Evolutionary conservation across 1,284 basidiomycete genomes (phyloP).

Genomic region (Microbotryum silenes-acaulis): DNA sequence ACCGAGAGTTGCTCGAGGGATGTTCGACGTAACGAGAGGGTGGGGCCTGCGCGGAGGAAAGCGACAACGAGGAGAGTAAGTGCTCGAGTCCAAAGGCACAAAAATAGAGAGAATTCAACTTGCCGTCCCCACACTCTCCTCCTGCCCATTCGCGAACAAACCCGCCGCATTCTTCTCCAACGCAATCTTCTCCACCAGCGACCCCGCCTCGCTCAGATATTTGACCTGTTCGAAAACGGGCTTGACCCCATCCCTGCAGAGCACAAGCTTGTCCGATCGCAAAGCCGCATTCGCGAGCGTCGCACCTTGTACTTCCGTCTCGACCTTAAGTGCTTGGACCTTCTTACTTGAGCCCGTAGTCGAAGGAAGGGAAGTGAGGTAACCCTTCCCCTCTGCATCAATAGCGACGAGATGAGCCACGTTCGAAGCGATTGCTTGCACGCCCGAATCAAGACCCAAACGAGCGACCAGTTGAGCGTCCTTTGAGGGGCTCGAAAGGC

Average conservation of each 20-base stretch:
- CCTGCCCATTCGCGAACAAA: constrained; percentile 13
- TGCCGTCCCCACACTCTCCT: constrained; percentile 50
- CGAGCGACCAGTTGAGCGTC: constrained; percentile 22
- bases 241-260: constrained; percentile 27
- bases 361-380: too few species aligned
- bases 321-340: neutral
- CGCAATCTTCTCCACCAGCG: constrained; percentile 18
- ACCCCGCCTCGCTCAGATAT: constrained; percentile 18
- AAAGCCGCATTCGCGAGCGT: constrained; percentile 15
- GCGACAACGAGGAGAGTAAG: too few species aligned
- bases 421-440: constrained; percentile 21
- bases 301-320: constrained; percentile 8
- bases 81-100: neutral
- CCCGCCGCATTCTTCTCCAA: constrained; percentile 13
- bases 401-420: constrained; percentile 17
- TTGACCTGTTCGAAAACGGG: constrained; percentile 27
- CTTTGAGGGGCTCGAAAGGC: constrained; percentile 4
- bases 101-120: constrained; percentile 40
- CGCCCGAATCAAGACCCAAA: constrained; percentile 28
- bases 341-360: too few species aligned
- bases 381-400: constrained; percentile 9
- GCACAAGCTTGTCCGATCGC: constrained; percentile 7
- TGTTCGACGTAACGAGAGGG: constrained; percentile 25
- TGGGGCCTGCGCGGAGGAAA: constrained; percentile 12
- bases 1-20: constrained; percentile 7